phyloP scores from a whole-genome alignment of 768 basidiomycete genomes.

The Suillus subluteus region DNA sequence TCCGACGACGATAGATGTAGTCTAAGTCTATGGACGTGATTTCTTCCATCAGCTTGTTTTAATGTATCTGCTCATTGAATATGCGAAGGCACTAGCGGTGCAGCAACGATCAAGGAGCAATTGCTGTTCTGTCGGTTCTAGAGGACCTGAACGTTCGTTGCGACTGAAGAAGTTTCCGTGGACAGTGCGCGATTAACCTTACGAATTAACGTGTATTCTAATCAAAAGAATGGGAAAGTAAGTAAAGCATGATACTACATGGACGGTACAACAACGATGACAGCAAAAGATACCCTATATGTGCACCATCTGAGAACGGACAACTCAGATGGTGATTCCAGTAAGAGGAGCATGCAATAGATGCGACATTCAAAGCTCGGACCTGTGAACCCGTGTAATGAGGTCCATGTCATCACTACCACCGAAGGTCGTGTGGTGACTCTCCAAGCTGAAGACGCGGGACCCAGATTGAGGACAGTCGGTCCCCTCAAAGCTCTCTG shows the following conservation, averaged over 20 bases:
- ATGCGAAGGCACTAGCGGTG: no score
- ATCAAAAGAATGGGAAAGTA: background rate
- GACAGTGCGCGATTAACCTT: background rate
- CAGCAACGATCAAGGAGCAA: no score
- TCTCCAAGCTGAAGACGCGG: conserved; percentile 17
- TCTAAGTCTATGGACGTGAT: no score
- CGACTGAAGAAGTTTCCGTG: no score
- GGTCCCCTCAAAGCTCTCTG: background rate
- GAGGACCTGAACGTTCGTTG: no score
- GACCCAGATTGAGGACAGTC: conserved; percentile 10
- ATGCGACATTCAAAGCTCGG: conserved; percentile 16
- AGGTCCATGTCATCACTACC: conserved; percentile 29
- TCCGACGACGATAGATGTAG: no score
- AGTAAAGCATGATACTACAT: background rate
- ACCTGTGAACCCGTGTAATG: conserved; percentile 20
- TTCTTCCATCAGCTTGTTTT: no score
- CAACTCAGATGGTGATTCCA: background rate
- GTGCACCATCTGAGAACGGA: background rate
- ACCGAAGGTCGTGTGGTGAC: conserved; percentile 29
- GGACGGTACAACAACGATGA: background rate
- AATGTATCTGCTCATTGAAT: no score
- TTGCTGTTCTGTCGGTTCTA: no score
- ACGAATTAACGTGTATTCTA: background rate
- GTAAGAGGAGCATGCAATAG: background rate
- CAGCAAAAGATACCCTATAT: background rate